phyloP scores from a whole-genome alignment of 148 eudicot genomes.

The Chenopodium berlandieri region DNA sequence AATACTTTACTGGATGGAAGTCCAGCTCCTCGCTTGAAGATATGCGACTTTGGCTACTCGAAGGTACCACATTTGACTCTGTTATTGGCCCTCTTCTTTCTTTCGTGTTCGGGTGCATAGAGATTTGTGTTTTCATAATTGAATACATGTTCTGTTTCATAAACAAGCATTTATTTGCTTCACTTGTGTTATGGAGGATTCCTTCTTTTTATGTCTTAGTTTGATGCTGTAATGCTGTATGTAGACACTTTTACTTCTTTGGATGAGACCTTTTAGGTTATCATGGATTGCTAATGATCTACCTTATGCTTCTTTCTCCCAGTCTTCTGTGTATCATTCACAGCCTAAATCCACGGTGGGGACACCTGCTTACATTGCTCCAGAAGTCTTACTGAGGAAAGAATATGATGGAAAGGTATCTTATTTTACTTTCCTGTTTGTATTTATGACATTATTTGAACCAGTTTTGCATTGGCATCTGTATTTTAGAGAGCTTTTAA shows the following conservation, averaged over 20 bases:
- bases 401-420: conserved; percentile 96
- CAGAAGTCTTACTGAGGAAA: conserved; percentile 76
- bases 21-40: conserved; percentile 50
- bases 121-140: background rate
- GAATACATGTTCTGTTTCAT: background rate
- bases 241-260: background rate
- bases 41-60: conserved; percentile 55
- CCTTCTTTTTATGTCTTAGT: background rate
- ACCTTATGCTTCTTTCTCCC: conserved; percentile 23
- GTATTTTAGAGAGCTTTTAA: background rate
- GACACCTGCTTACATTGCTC: conserved; percentile 96
- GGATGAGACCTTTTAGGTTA: background rate
- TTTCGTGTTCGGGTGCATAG: background rate
- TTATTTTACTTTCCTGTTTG: background rate
- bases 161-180: background rate
- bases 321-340: conserved; percentile 92
- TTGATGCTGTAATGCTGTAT: background rate
- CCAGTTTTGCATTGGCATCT: background rate
- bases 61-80: conserved; percentile 27
- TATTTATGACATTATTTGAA: background rate
- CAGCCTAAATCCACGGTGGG: conserved; percentile 97
- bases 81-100: background rate
- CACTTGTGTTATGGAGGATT: background rate
- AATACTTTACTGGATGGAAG: conserved; percentile 54
- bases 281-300: background rate